These are phyloP conservation scores for Erythrobasidium yunnanense DNA, from an alignment of 768 basidiomycete genomes.

Conservation along the genomic window DNA sequence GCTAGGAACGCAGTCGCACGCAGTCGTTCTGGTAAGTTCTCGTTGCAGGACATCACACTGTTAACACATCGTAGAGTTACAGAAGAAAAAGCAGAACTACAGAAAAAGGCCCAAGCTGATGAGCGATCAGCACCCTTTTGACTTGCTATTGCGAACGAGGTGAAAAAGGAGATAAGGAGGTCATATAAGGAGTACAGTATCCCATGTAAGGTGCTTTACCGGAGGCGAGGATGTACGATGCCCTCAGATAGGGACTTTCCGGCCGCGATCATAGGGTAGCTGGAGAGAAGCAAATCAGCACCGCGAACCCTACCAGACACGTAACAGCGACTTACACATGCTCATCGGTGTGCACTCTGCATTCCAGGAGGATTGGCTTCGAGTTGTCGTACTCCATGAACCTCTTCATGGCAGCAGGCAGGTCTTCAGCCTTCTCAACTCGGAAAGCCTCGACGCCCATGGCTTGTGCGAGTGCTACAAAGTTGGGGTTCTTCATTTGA, in stretches of 20 bases:
- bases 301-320: not conserved
- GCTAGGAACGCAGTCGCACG: too few relatives aligned
- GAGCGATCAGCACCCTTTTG: too few relatives aligned
- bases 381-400: conserved; percentile 85
- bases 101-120: not conserved
- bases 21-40: too few relatives aligned
- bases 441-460: conserved; percentile 90
- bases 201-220: not conserved
- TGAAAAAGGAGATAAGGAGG: not conserved
- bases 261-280: conserved; percentile 52
- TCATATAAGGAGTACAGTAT: not conserved
- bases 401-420: conserved; percentile 95
- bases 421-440: conserved; percentile 57
- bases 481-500: conserved; percentile 81
- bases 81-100: too few relatives aligned
- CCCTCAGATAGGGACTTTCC: conserved; percentile 92
- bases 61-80: too few relatives aligned
- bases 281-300: too few relatives aligned
- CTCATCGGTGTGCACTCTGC: conserved; percentile 67
- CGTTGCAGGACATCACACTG: too few relatives aligned
- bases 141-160: not conserved
- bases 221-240: conserved; percentile 56
- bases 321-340: conserved; percentile 69
- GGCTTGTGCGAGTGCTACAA: conserved; percentile 65
- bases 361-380: conserved; percentile 83